Conservation (phyloP, 1,139 yeast species). For the Groenewaldozyma auringiensis region DNA sequence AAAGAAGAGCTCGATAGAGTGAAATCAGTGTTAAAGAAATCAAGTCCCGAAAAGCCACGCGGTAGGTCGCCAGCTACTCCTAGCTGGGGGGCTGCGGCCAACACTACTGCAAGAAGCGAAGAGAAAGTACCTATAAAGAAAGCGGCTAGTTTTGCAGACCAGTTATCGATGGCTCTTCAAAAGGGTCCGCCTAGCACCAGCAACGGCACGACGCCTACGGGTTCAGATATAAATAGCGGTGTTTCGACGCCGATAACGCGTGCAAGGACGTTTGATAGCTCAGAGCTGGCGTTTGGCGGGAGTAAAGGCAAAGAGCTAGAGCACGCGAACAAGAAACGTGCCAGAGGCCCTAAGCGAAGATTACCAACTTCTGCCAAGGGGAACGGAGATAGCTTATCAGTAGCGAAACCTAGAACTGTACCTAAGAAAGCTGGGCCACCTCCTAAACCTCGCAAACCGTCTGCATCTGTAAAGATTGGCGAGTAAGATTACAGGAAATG, state of each 20-base stretch:
- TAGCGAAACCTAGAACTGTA: constrained; percentile 2
- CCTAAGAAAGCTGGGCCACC: constrained; percentile 7
- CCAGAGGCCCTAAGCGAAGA: constrained; percentile 71
- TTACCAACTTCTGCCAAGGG: constrained; percentile 41
- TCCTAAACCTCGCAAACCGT: constrained; percentile 15
- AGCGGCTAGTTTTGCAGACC: constrained; percentile 2
- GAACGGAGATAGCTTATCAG: background rate
- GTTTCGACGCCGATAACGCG: background rate
- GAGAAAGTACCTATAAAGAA: background rate
- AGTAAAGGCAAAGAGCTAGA: constrained; percentile 31
- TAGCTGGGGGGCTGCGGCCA: background rate
- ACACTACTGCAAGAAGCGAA: background rate
- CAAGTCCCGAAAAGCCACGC: background rate
- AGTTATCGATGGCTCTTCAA: background rate
- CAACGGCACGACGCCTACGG: background rate
- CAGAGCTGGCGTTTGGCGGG: constrained; percentile 13
- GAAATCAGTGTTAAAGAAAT: constrained; percentile 17
- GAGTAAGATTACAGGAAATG: constrained; percentile 1
- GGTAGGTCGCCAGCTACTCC: background rate
- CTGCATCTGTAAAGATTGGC: constrained; percentile 1
- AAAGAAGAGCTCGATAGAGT: constrained; percentile 18
- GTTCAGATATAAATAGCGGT: background rate
- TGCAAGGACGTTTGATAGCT: constrained; percentile 28
- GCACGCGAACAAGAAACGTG: constrained; percentile 55
- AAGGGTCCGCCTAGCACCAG: background rate